These are phyloP conservation scores for Santalum album DNA, from an alignment of 164 flowering plant species.

Conservation along the genomic window DNA sequence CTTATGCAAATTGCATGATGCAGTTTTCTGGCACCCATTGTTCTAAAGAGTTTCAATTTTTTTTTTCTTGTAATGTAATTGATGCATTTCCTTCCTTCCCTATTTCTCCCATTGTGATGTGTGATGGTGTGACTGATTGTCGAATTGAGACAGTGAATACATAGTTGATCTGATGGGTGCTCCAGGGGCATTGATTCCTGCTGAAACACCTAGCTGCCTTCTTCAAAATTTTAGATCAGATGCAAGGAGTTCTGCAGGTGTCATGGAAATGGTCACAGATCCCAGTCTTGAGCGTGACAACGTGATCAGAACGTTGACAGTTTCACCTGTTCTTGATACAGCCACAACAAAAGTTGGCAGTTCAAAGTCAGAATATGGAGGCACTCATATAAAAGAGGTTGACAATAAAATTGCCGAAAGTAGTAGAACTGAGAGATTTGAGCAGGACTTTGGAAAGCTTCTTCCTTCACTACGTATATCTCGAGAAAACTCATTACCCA, in stretches of 20 bases:
- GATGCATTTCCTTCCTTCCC: too few species aligned
- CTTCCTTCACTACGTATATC: constrained; percentile 31
- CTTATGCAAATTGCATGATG: too few species aligned
- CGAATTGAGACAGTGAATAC: constrained; percentile 69
- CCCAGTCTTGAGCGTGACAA: constrained; percentile 23
- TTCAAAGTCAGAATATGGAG: constrained; percentile 14
- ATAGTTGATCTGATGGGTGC: constrained; percentile 97
- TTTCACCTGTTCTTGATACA: constrained; percentile 14
- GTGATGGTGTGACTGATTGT: constrained; percentile 12
- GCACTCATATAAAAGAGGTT: constrained; percentile 10
- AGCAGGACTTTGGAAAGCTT: constrained; percentile 47
- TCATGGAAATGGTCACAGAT: constrained; percentile 17
- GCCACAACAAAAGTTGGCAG: constrained; percentile 13
- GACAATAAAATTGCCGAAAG: constrained; percentile 16
- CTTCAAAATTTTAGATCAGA: constrained; percentile 38
- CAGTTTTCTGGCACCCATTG: too few species aligned
- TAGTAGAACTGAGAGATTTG: constrained; percentile 38
- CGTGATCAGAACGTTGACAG: constrained; percentile 11
- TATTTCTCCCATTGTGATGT: too few species aligned
- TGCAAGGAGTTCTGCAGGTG: constrained; percentile 24
- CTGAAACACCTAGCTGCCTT: constrained; percentile 66
- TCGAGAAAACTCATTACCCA: constrained; percentile 24
- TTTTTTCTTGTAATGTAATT: too few species aligned
- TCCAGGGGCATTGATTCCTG: constrained; percentile 91
- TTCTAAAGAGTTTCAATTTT: too few species aligned